These are phyloP conservation scores for Arachnomyces sp. DNA, from an alignment of 2,329 filamentous ascomycete species.

Conservation along the genomic window DNA sequence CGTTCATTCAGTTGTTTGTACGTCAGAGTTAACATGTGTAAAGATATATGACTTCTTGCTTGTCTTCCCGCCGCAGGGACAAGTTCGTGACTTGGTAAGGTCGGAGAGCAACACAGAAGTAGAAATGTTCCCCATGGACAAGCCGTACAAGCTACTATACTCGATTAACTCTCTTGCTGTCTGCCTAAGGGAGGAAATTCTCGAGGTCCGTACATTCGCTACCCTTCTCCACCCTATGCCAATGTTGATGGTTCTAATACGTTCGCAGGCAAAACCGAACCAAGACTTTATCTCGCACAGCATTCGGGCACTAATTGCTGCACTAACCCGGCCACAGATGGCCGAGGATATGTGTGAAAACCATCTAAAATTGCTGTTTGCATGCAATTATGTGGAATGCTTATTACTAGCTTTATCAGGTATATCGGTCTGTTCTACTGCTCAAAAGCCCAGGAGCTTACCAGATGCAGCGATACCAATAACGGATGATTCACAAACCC, in stretches of 20 bases:
- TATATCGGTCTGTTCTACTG: slow-evolving; percentile 22
- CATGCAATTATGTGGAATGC: slow-evolving; percentile 50
- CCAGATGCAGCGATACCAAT: slow-evolving; percentile 18
- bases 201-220: slow-evolving; percentile 22
- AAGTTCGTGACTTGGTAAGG: slow-evolving; percentile 54
- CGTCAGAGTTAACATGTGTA: slow-evolving; percentile 8
- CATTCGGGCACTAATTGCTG: slow-evolving; percentile 51
- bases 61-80: slow-evolving; percentile 61
- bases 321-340: slow-evolving; percentile 53
- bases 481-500: slow-evolving; percentile 18
- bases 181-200: slow-evolving; percentile 47
- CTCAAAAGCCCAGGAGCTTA: neutral
- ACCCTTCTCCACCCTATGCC: neutral
- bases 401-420: slow-evolving; percentile 51
- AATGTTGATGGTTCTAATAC: slow-evolving; percentile 9
- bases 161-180: slow-evolving; percentile 60
- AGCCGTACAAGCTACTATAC: slow-evolving; percentile 68
- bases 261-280: slow-evolving; percentile 24
- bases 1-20: neutral
- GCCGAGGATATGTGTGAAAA: slow-evolving; percentile 39
- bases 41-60: slow-evolving; percentile 64
- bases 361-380: slow-evolving; percentile 44
- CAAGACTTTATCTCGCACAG: slow-evolving; percentile 34
- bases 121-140: slow-evolving; percentile 60
- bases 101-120: slow-evolving; percentile 45